Evolutionary conservation across 2,329 filamentous ascomycete genomes (phyloP).

Genomic region (Fusarium agapanthi): DNA sequence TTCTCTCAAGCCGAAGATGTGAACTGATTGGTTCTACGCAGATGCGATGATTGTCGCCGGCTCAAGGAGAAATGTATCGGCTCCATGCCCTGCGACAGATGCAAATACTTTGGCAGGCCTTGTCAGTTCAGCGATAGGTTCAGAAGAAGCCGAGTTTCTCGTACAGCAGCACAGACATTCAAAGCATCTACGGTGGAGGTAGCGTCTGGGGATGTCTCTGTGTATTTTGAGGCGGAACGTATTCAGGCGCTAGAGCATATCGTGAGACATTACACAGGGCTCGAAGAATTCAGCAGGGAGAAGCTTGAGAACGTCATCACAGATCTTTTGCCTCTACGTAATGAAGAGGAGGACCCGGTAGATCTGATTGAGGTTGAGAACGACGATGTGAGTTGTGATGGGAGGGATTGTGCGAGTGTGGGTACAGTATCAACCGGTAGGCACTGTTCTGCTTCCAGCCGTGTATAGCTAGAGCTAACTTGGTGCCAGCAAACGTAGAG

Average conservation of each 20-base stretch:
- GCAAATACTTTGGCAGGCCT: slow-evolving; percentile 17
- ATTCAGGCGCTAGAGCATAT: slow-evolving; percentile 31
- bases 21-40: not conserved
- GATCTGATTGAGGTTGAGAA: not conserved
- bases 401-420: not conserved
- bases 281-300: slow-evolving; percentile 15
- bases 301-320: slow-evolving; percentile 8
- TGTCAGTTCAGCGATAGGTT: slow-evolving; percentile 29
- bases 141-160: slow-evolving; percentile 13
- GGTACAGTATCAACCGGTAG: not conserved
- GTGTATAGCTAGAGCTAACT: not conserved
- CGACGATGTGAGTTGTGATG: not conserved
- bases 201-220: not conserved
- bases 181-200: not conserved
- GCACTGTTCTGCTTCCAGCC: not conserved
- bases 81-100: slow-evolving; percentile 29
- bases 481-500: not conserved
- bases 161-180: not conserved
- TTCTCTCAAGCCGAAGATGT: not conserved
- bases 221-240: slow-evolving; percentile 26
- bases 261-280: slow-evolving; percentile 26
- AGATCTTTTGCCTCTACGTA: not conserved
- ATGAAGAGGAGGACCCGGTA: not conserved
- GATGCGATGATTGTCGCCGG: slow-evolving; percentile 34
- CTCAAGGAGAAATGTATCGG: slow-evolving; percentile 36